Base-by-base conservation (phyloP, 176 grass and related monocot species). In the Cenchrus americanus region DNA sequence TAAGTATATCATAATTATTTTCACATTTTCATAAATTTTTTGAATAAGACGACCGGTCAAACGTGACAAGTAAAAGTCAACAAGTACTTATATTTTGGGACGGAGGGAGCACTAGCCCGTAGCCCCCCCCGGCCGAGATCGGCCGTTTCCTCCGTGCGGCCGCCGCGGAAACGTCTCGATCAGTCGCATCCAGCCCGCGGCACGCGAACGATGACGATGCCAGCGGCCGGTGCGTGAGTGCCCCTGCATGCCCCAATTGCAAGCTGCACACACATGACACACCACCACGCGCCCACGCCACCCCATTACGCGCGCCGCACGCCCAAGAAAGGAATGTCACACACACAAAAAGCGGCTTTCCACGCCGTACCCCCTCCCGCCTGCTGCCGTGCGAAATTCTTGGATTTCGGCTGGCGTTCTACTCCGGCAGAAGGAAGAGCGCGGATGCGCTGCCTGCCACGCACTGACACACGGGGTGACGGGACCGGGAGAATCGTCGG, bases 241-340 rank as follows among this genome's bases (percentile, higher is more conserved):
- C 10, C 40, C 42, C 5, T 10, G 21, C 34, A 37, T 10, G 46
- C 14, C 43, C 49, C 50, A 18, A 82, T 30, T 30, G 27, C 27
- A 30, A 27, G 27, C 27, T 30, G 27, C 27, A 30, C 37, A 12
- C 18, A 0, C 12, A 15, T 2, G 34, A 12, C 51, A 0, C 30
- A 9, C 64, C 67, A 24, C 58, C 58, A 27, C 41, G 24, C 55
- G 1, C 18, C 40, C 60, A 68, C 61, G 43, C 59, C 42, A 75
- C 54, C 7, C 52, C 37, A 44, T 62, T 52, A 66, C 80, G 44
- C 69, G 4, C 11, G 2, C 21, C 50, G 21, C 6, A 19, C 64
- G 26, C 11, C 76, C 52, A 85, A n/a, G 87, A 18, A 77, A 89
- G 83, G 83, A 89, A 89, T 64, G 48, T 0, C 2, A 5, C 4